Evolutionary conservation across 257 asterid species (phyloP).

Genomic region (Penstemon davidsonii): DNA sequence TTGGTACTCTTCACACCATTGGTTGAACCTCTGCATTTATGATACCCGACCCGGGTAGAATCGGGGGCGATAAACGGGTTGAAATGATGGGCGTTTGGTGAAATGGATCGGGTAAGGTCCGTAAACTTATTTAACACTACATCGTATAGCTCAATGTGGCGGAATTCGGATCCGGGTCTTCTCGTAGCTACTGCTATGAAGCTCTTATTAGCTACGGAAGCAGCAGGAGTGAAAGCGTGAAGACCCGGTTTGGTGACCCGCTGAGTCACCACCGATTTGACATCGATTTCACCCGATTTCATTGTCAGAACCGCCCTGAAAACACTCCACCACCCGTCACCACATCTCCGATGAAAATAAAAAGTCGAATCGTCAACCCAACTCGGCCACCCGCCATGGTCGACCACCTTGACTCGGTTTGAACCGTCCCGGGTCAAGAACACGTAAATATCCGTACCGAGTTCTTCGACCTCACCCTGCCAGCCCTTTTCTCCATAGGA

Average conservation of each 20-base stretch:
- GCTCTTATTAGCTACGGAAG: slow-evolving; percentile 47
- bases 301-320: slow-evolving; percentile 44
- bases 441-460: slow-evolving; percentile 62
- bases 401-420: slow-evolving; percentile 63
- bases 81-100: slow-evolving; percentile 63
- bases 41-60: slow-evolving; percentile 63
- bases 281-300: slow-evolving; percentile 27
- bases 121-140: slow-evolving; percentile 38
- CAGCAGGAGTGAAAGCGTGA: slow-evolving; percentile 94
- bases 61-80: slow-evolving; percentile 83
- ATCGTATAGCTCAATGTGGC: slow-evolving; percentile 75
- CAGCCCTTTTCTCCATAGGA: slow-evolving; percentile 74
- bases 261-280: slow-evolving; percentile 23
- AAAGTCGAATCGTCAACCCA: slow-evolving; percentile 80
- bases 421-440: slow-evolving; percentile 76
- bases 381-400: slow-evolving; percentile 97
- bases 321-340: slow-evolving; percentile 94
- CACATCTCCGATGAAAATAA: slow-evolving; percentile 74
- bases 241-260: slow-evolving; percentile 87
- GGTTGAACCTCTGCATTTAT: slow-evolving; percentile 59
- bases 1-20: slow-evolving; percentile 32
- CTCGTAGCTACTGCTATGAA: slow-evolving; percentile 81
- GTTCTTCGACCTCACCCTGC: slow-evolving; percentile 77
- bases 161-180: slow-evolving; percentile 58
- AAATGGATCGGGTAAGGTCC: slow-evolving; percentile 50